Evolutionary conservation across 2,329 filamentous ascomycete species (phyloP), one percentile per base, ranked within the genome.

Genomic region (Penicillium carneum): DNA sequence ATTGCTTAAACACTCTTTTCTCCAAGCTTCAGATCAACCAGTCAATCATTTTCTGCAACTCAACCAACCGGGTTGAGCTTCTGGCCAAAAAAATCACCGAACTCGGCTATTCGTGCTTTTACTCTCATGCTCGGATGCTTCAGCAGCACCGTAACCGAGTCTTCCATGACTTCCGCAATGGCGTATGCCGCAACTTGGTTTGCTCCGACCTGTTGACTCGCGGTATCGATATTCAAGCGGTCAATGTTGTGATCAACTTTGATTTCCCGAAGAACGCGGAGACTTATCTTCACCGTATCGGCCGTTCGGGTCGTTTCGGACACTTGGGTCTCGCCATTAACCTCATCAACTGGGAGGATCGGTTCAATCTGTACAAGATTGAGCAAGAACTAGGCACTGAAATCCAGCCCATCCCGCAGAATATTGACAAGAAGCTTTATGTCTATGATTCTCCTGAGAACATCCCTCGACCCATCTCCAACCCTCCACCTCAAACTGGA

Each of bases 31-130:
- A 99, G 80, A 99, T 99, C 82, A 99, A 99, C 82, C 95, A 99
- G 83, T 99, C 96, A 65, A 99, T 99, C 82, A 99, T 99, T 77
- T 99, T 99, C 83, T 99, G 95, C 83, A 99, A 99, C 81, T 99
- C 95, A 42, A 99, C 95, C 56, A 98, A 98, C 79, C 92, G 95
- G 68, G 95, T 99, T 63, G 95, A 99, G 80, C 85, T 99, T 55
- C 87, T 99, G 29, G 95, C 95, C 52, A 99, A 99, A 85, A 99
- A 99, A 81, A 99, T 99, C 74, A 99, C 96, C 49, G 96, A 99
- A 79, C 87, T 99, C 67, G 95, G 95, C 67, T 99, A 99, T 81
- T 99, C 95, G 1, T 99, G 95, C 83, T 99, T 98, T 83, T 99
- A 99, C 83, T 98, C 94, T 70, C 95, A 99, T 79, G 95, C 95